Evolutionary conservation across 768 basidiomycete species (phyloP), one percentile per base, ranked within the genome.

Genomic region (Amanita pallidorosea): DNA sequence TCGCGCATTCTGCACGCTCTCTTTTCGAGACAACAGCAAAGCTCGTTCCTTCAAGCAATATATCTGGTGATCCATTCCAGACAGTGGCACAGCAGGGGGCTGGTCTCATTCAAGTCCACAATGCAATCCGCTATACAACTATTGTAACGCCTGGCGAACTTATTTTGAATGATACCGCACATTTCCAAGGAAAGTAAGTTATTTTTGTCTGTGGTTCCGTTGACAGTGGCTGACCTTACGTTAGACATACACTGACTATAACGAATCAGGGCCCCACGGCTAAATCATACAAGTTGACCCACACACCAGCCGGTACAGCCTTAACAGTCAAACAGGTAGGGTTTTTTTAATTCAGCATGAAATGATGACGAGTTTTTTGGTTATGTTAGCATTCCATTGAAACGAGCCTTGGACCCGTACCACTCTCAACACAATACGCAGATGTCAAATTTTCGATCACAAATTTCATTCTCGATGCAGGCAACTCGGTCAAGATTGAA

Each of bases 61-160:
- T 65, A 4, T 70, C 72, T 44, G 69, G 65, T 7, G 68, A 68
- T 43, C 69, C 71, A 9, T 54, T 72, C 25, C 72, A 75, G 54
- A 74, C 72, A 65, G 70, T 41, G 29, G 69, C 75, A 0, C 73
- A 76, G 51, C 76, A 77, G 55, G 79, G 79, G 38, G 72, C 76
- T 9, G 79, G 79, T 11, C 57, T 81, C 44, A 66, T 84, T 49
- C 68, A 84, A 52, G 76, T 78, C 11, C 79, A 72, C 60, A 70
- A 75, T 49, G 81, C 83, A 0, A 67, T 84, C 42, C 70, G 75
- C 47, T 64, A 70, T 3, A 68, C 65, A 0, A 70, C 76, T 4
- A 52, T 72, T 36, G 60, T 81, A 22, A 66, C 71, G 6, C 78
- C 77, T 3, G 67, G 70, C 5, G 70, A 79, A 56, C 64, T 81